phyloP scores from a whole-genome alignment of 257 asterid species.

The Solanum piurae region DNA sequence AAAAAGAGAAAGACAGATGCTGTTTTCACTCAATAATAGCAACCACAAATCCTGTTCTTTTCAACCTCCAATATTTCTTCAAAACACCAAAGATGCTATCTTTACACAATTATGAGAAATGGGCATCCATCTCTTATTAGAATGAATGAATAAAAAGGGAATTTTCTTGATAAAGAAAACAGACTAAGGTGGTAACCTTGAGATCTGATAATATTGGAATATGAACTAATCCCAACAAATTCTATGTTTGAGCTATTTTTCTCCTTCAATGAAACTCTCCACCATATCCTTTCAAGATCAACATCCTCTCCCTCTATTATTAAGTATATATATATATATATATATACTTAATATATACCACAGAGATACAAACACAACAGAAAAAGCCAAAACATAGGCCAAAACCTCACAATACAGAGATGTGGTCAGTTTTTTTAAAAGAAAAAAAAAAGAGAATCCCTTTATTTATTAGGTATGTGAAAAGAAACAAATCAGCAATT shows the following conservation, averaged over 20 bases:
- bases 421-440: conserved; percentile 31
- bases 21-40: neutral
- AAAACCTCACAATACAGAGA: conserved; percentile 48
- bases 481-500: neutral
- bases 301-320: neutral
- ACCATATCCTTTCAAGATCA: conserved; percentile 22
- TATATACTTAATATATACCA: conserved; percentile 1
- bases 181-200: conserved; percentile 28
- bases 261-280: conserved; percentile 7
- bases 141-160: conserved; percentile 14
- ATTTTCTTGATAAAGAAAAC: conserved; percentile 28
- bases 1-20: conserved; percentile 13
- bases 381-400: conserved; percentile 61
- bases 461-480: neutral
- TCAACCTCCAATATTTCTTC: neutral
- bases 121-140: neutral
- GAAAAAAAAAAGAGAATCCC: neutral
- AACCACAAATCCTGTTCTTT: conserved; percentile 12
- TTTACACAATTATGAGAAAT: conserved; percentile 11
- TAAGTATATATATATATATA: no score
- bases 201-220: conserved; percentile 46
- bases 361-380: conserved; percentile 46
- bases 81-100: conserved; percentile 16
- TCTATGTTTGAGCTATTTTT: conserved; percentile 4
- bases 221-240: conserved; percentile 37